A percentile compares a stretch with the other conserved stretches of the same genome.
Evolutionary conservation across 495 filamentous ascomycete genomes (phyloP).

Genomic region (Neurospora pannonica): DNA sequence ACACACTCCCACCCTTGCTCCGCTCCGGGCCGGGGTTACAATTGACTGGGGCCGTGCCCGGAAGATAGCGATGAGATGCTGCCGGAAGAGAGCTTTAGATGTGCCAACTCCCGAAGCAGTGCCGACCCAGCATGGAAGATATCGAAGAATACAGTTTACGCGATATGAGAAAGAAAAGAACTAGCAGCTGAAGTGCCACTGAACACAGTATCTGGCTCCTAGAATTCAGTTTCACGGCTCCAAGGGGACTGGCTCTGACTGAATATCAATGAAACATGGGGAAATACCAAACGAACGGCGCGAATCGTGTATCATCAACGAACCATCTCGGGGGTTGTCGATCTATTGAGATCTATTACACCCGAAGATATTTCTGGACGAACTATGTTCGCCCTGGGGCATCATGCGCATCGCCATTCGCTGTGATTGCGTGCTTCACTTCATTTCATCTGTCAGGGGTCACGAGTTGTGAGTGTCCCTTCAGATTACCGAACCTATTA

Average conservation of each 20-base stretch:
- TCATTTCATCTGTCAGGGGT: not conserved
- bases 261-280: not conserved
- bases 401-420: not conserved
- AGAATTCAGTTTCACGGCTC: not conserved
- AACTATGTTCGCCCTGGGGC: not conserved
- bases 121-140: not conserved
- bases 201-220: not conserved
- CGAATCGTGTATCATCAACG: not conserved
- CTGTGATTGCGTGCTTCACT: not conserved
- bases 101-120: not conserved
- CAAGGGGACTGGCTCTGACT: not conserved
- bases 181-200: not conserved
- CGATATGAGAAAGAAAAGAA: not conserved
- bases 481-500: not conserved
- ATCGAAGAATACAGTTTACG: not conserved
- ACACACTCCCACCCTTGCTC: not conserved
- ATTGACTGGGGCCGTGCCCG: not conserved
- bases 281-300: not conserved
- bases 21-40: not conserved
- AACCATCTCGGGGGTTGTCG: not conserved
- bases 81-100: not conserved
- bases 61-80: not conserved
- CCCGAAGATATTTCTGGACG: not conserved
- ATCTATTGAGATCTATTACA: not conserved
- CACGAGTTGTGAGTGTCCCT: not conserved